Conservation (phyloP, 495 filamentous ascomycete species). For the Hypoxylon fuscum region DNA sequence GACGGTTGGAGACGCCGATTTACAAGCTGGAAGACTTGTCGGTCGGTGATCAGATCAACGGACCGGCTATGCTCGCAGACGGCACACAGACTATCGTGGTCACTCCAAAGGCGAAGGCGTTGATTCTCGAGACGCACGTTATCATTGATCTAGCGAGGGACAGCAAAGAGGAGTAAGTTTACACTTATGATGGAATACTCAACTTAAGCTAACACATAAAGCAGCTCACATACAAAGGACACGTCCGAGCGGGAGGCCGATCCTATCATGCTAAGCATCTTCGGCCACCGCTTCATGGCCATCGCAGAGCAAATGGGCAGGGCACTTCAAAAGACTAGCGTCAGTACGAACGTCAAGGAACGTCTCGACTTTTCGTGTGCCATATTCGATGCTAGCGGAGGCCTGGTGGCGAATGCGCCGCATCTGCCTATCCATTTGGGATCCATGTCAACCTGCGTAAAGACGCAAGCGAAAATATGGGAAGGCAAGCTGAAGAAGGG, state of each 20-base stretch:
- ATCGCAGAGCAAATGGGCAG: conserved; percentile 99
- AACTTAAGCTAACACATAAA: conserved; percentile 21
- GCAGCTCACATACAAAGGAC: conserved; percentile 47
- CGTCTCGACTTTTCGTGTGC: conserved; percentile 96
- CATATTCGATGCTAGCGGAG: conserved; percentile 89
- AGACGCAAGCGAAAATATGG: conserved; percentile 94
- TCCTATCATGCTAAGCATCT: conserved; percentile 94
- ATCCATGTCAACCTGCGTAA: conserved; percentile 94
- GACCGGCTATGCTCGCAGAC: conserved; percentile 92
- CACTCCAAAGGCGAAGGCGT: conserved; percentile 76
- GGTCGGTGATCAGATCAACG: conserved; percentile 78
- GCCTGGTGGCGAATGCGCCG: conserved; percentile 92
- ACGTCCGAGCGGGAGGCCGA: conserved; percentile 67
- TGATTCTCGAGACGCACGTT: conserved; percentile 78
- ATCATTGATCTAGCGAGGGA: conserved; percentile 73
- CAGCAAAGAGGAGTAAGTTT: conserved; percentile 56
- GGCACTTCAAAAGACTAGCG: conserved; percentile 94
- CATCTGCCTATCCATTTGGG: conserved; percentile 93
- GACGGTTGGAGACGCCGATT: conserved; percentile 80
- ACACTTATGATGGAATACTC: background rate
- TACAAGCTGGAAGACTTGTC: conserved; percentile 82
- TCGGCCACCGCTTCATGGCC: conserved; percentile 97
- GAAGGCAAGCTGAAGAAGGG: conserved; percentile 85
- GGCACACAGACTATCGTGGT: conserved; percentile 96
- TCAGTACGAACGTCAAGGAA: conserved; percentile 98